Percentiles rank a stretch among this genome's conserved stretches.
Conservation (phyloP, 192 early-diverging fungal genomes). For the Phlyctochytrium arcticum region DNA sequence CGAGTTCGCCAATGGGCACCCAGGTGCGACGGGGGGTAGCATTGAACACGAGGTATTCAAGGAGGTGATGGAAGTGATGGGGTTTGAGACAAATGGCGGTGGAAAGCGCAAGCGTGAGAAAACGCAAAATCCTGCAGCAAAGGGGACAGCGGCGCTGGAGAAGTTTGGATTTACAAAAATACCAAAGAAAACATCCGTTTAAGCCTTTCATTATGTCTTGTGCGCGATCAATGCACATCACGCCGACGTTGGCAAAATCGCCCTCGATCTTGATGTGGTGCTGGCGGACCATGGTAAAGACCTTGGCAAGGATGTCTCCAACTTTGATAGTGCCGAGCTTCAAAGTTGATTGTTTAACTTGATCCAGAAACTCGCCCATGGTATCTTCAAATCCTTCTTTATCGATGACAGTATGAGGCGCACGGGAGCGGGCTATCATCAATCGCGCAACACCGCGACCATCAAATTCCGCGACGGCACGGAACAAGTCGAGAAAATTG, state of each 20-base stretch:
- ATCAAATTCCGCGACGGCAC: slow-evolving; percentile 81
- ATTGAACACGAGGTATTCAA: neutral
- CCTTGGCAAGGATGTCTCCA: slow-evolving; percentile 71
- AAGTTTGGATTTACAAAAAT: neutral
- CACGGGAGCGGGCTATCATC: slow-evolving; percentile 82
- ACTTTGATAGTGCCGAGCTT: slow-evolving; percentile 78
- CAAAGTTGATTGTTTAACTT: slow-evolving; percentile 56
- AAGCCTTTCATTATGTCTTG: no score
- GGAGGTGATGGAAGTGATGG: neutral
- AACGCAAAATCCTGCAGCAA: neutral
- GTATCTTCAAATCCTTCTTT: slow-evolving; percentile 73
- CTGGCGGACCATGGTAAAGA: slow-evolving; percentile 80
- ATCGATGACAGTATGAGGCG: slow-evolving; percentile 66
- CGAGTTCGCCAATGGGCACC: slow-evolving; percentile 6
- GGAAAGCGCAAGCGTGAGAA: neutral
- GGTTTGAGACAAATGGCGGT: no score
- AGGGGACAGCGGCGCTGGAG: neutral
- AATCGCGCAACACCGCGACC: slow-evolving; percentile 75
- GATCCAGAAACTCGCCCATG: slow-evolving; percentile 76
- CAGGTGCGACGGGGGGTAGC: slow-evolving; percentile 4
- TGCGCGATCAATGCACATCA: no score
- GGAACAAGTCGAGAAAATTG: slow-evolving; percentile 92
- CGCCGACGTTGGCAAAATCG: slow-evolving; percentile 90
- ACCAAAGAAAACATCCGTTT: neutral
- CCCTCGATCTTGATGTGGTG: slow-evolving; percentile 94